phyloP scores from a whole-genome alignment of 2,329 filamentous ascomycete species.

The Pseudogymnoascus sp. region DNA sequence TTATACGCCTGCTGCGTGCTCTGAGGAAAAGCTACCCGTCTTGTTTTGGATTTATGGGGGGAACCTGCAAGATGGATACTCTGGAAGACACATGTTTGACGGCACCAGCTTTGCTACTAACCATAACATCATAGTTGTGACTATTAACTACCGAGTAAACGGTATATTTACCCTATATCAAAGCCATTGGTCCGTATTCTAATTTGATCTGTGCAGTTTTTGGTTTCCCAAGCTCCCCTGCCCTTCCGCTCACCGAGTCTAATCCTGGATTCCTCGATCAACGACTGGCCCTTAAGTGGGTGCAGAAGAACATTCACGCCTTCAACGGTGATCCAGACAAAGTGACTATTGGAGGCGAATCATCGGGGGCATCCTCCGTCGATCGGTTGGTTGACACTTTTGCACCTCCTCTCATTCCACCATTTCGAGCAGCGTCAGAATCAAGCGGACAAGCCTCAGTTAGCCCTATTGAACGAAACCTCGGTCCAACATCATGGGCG shows the following conservation, averaged over 20 bases:
- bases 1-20: conserved; percentile 2
- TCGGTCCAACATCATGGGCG: not conserved
- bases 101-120: conserved; percentile 14
- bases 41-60: conserved; percentile 13
- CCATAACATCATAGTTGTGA: conserved; percentile 17
- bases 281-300: conserved; percentile 42
- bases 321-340: conserved; percentile 45
- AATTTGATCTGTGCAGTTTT: conserved; percentile 27
- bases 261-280: conserved; percentile 49
- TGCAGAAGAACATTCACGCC: conserved; percentile 40
- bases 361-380: conserved; percentile 38
- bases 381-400: conserved; percentile 6
- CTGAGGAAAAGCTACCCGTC: not conserved
- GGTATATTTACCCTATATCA: not conserved
- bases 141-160: conserved; percentile 16
- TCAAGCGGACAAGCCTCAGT: not conserved
- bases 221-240: conserved; percentile 40
- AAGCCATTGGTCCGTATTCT: not conserved
- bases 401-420: not conserved
- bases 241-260: conserved; percentile 31
- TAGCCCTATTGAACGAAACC: not conserved
- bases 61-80: conserved; percentile 13
- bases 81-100: conserved; percentile 12
- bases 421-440: conserved; percentile 11
- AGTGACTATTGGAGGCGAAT: conserved; percentile 48